Evolutionary conservation across 164 flowering plant genomes (phyloP).

Genomic region (Pachysandra terminalis): DNA sequence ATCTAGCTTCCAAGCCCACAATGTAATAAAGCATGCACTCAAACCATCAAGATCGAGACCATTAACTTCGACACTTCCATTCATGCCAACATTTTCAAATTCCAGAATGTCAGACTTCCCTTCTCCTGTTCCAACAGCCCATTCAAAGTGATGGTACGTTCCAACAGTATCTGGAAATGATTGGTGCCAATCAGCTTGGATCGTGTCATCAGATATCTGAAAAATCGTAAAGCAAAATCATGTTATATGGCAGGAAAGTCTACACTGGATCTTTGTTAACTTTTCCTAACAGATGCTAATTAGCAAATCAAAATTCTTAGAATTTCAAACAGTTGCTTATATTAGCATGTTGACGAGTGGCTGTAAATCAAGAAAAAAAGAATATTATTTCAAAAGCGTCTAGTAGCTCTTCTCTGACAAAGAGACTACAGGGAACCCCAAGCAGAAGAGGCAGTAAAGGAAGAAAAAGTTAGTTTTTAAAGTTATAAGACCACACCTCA

Average conservation of each 20-base stretch:
- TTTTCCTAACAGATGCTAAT: background rate
- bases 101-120: slow-evolving; percentile 91
- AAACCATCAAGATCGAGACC: slow-evolving; percentile 82
- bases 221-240: slow-evolving; percentile 5
- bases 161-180: slow-evolving; percentile 70
- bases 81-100: slow-evolving; percentile 90
- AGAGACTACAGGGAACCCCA: slow-evolving; percentile 9
- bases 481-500: slow-evolving; percentile 48
- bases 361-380: too few species aligned
- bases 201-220: slow-evolving; percentile 71
- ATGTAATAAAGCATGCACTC: slow-evolving; percentile 78
- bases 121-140: slow-evolving; percentile 96
- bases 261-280: background rate
- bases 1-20: slow-evolving; percentile 89
- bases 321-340: too few species aligned
- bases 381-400: too few species aligned
- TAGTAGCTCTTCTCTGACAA: background rate
- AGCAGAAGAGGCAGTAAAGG: background rate
- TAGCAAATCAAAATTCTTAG: background rate
- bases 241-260: slow-evolving; percentile 6
- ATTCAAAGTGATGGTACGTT: slow-evolving; percentile 89
- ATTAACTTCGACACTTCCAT: slow-evolving; percentile 60
- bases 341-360: too few species aligned
- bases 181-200: slow-evolving; percentile 92
- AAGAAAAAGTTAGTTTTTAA: background rate